Evolutionary conservation across 768 basidiomycete genomes (phyloP).

Genomic region (Mycena alexandri): DNA sequence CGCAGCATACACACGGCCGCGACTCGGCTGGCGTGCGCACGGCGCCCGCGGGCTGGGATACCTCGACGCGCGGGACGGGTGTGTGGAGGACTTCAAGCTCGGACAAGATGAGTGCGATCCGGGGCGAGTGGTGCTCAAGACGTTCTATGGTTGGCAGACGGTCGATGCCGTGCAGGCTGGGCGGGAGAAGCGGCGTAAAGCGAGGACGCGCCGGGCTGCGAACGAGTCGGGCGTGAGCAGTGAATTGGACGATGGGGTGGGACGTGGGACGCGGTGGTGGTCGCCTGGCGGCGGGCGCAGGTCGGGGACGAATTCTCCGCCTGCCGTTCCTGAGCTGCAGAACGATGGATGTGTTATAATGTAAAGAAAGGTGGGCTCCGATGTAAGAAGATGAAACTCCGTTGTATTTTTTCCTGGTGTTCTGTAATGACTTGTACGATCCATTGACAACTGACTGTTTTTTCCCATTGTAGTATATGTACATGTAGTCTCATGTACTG

Average conservation of each 20-base stretch:
- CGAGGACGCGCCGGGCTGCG: conserved; percentile 56
- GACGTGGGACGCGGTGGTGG: conserved; percentile 48
- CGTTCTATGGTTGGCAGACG: conserved; percentile 89
- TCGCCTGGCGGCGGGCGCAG: conserved; percentile 41
- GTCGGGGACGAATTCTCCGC: conserved; percentile 39
- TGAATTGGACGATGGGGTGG: conserved; percentile 44
- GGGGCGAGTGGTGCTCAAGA: conserved; percentile 79
- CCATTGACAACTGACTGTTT: conserved; percentile 24
- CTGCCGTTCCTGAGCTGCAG: conserved; percentile 15
- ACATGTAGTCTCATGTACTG: conserved; percentile 16
- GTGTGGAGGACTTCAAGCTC: conserved; percentile 70
- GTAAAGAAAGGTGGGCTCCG: conserved; percentile 21
- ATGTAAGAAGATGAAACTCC: conserved; percentile 19
- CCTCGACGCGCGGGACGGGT: conserved; percentile 77
- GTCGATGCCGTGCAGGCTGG: conserved; percentile 80
- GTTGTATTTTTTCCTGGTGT: conserved; percentile 24
- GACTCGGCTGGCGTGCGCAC: conserved; percentile 81
- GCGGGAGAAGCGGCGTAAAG: conserved; percentile 76
- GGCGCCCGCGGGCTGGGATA: conserved; percentile 78
- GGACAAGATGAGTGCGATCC: conserved; percentile 89
- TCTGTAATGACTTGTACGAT: conserved; percentile 35
- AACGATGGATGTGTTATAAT: conserved; percentile 32
- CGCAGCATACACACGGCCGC: conserved; percentile 68
- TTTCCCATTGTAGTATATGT: conserved; percentile 6
- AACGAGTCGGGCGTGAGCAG: conserved; percentile 52